These are phyloP conservation scores for Scytalidium sp. DNA, from an alignment of 2,329 filamentous ascomycete genomes.

Conservation along the genomic window DNA sequence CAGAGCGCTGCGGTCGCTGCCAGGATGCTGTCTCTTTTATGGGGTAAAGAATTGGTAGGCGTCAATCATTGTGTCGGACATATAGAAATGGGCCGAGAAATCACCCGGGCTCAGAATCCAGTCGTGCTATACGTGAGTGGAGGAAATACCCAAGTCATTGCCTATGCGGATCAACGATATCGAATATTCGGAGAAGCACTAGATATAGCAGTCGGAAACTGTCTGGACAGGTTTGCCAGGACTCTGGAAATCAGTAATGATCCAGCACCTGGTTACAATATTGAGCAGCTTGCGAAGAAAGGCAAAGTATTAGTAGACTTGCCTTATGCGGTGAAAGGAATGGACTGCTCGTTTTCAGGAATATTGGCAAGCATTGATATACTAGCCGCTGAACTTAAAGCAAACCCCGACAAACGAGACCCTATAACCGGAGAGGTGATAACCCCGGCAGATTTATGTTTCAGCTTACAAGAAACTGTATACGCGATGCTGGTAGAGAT, in stretches of 20 bases:
- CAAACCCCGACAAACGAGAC: constrained; percentile 38
- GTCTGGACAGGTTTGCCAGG: constrained; percentile 90
- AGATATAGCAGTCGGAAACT: constrained; percentile 97
- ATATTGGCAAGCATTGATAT: constrained; percentile 83
- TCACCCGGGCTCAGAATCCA: constrained; percentile 86
- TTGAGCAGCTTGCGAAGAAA: constrained; percentile 86
- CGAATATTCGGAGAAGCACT: constrained; percentile 97
- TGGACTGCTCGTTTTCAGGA: constrained; percentile 96
- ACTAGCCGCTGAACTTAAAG: constrained; percentile 66
- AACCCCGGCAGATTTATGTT: constrained; percentile 84
- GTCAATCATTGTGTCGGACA: constrained; percentile 99
- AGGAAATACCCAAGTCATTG: constrained; percentile 97
- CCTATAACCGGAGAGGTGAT: constrained; percentile 54
- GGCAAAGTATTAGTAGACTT: constrained; percentile 74
- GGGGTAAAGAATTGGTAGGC: constrained; percentile 84
- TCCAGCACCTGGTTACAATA: constrained; percentile 95
- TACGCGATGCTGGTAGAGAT: constrained; percentile 98
- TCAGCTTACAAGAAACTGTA: constrained; percentile 91
- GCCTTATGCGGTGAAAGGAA: constrained; percentile 95
- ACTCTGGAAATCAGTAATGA: constrained; percentile 92
- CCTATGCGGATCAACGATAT: constrained; percentile 91
- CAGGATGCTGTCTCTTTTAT: constrained; percentile 76
- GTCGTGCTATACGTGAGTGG: constrained; percentile 95
- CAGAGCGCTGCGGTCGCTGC: constrained; percentile 84
- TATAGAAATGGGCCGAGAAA: constrained; percentile 95